A percentile compares a stretch with the other conserved stretches of the same genome.
These are phyloP conservation scores for Hypomyces perniciosus DNA, from an alignment of 2,329 filamentous ascomycete genomes.

Conservation along the genomic window DNA sequence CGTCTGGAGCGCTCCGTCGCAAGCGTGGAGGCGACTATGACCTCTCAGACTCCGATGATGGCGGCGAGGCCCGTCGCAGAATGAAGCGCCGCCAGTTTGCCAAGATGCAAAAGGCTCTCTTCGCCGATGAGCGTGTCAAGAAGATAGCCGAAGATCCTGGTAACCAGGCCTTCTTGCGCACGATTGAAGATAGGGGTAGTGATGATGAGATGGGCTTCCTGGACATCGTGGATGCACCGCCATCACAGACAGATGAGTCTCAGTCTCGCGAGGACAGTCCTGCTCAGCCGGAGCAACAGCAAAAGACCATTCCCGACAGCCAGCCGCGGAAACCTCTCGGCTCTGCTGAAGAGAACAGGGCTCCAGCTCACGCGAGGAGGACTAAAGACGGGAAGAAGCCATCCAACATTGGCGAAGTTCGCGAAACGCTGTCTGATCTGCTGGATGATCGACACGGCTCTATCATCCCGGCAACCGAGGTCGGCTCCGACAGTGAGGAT, in stretches of 20 bases:
- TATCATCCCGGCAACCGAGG: constrained; percentile 40
- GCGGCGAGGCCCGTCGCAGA: constrained; percentile 67
- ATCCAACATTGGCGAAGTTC: constrained; percentile 70
- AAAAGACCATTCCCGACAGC: constrained; percentile 43
- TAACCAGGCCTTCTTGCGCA: constrained; percentile 82
- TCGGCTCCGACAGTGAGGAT: constrained; percentile 36
- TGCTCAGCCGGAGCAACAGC: constrained; percentile 22
- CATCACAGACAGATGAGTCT: constrained; percentile 31
- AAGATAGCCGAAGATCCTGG: constrained; percentile 87
- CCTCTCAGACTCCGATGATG: constrained; percentile 87
- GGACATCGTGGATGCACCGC: constrained; percentile 37
- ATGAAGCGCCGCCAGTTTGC: constrained; percentile 84
- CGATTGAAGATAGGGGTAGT: constrained; percentile 74
- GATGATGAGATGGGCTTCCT: constrained; percentile 75
- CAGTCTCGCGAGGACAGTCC: constrained; percentile 23
- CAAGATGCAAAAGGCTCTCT: constrained; percentile 82
- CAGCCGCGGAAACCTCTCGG: constrained; percentile 39
- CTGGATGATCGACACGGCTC: constrained; percentile 61
- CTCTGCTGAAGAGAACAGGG: constrained; percentile 39
- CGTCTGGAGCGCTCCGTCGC: constrained; percentile 77
- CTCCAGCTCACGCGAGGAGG: constrained; percentile 56
- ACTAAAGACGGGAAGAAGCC: constrained; percentile 61
- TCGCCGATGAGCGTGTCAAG: constrained; percentile 82
- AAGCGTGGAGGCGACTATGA: constrained; percentile 79
- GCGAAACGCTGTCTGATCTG: constrained; percentile 75